phyloP scores from a whole-genome alignment of 1,139 yeast genomes.

The Cylindricascospora bacillispora region DNA sequence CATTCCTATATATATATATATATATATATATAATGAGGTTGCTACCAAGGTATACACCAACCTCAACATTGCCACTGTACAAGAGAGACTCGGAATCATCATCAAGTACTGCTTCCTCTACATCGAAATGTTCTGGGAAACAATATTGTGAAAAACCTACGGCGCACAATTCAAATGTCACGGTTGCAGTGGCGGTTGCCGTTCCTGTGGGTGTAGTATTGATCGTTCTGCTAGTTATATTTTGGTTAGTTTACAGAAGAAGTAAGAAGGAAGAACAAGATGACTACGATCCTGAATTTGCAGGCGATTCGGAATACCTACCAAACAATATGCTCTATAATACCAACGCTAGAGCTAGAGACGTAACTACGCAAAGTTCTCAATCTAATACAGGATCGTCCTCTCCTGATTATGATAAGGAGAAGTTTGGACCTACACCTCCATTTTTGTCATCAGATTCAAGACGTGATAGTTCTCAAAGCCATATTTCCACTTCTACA shows the following conservation, averaged over 20 bases:
- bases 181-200: constrained; percentile 53
- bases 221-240: constrained; percentile 34
- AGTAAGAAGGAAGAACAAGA: constrained; percentile 40
- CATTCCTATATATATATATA: too few relatives aligned
- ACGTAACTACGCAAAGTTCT: constrained; percentile 2
- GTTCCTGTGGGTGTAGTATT: constrained; percentile 46
- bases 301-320: constrained; percentile 58
- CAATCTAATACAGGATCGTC: constrained; percentile 3
- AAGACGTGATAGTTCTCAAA: neutral
- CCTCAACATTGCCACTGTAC: neutral
- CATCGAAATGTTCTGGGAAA: neutral
- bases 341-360: constrained; percentile 15
- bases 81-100: neutral
- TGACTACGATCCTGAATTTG: constrained; percentile 65
- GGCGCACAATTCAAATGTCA: constrained; percentile 23
- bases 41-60: too few relatives aligned
- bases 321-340: constrained; percentile 27
- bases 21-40: too few relatives aligned
- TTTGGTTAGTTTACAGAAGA: constrained; percentile 42
- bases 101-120: neutral
- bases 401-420: constrained; percentile 1
- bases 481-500: neutral
- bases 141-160: constrained; percentile 3
- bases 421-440: neutral
- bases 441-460: neutral